A percentile compares a stretch with the other conserved stretches of the same genome.
phyloP scores from a whole-genome alignment of 73 alveolate genomes.

The Paramecium primaurelia region DNA sequence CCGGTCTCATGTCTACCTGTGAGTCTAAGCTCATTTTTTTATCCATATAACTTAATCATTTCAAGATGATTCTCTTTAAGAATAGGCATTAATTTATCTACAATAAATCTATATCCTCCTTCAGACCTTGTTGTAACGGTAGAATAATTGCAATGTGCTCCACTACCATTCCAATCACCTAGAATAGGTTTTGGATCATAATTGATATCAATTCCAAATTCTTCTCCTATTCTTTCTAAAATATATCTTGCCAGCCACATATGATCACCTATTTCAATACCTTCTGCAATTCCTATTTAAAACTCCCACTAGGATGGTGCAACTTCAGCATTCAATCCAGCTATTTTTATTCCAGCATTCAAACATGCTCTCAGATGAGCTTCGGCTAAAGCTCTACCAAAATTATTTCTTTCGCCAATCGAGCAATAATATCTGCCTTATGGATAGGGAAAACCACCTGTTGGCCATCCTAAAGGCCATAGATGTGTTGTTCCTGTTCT shows the following conservation, averaged over 20 bases:
- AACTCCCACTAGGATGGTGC: constrained; percentile 96
- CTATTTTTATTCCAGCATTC: constrained; percentile 82
- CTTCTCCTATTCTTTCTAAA: constrained; percentile 63
- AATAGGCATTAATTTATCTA: constrained; percentile 60
- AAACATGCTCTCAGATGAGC: constrained; percentile 85
- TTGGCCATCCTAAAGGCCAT: constrained; percentile 83
- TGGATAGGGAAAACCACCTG: constrained; percentile 86
- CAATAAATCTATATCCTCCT: constrained; percentile 68
- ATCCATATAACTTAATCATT: constrained; percentile 71
- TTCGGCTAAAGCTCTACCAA: constrained; percentile 87
- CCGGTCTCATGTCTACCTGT: constrained; percentile 87
- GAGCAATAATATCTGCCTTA: constrained; percentile 94
- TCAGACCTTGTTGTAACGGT: constrained; percentile 76
- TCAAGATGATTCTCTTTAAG: constrained; percentile 56
- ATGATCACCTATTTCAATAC: constrained; percentile 89
- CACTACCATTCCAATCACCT: constrained; percentile 91
- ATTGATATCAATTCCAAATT: constrained; percentile 47
- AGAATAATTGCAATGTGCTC: constrained; percentile 89
- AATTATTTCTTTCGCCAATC: constrained; percentile 77
- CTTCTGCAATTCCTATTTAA: constrained; percentile 86
- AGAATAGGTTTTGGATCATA: constrained; percentile 71
- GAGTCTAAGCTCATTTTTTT: constrained; percentile 78
- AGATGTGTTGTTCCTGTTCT: constrained; percentile 61
- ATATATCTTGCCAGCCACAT: constrained; percentile 85
- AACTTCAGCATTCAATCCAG: constrained; percentile 91